Base-by-base conservation (phyloP, 345 rosid species). In the Aquilaria sinensis region DNA sequence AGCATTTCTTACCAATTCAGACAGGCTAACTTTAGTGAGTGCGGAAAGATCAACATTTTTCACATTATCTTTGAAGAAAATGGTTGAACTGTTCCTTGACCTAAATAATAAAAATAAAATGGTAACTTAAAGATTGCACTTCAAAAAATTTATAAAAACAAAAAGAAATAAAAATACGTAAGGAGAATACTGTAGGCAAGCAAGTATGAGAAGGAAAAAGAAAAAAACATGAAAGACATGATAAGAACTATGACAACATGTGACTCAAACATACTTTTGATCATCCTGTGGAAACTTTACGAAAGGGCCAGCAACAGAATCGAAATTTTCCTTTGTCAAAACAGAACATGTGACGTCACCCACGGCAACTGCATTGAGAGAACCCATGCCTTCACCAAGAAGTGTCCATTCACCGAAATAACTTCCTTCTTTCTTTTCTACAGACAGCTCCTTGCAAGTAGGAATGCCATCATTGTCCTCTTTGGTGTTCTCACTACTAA, bases 341-440 rank as follows among this genome's bases (percentile, higher is more conserved):
- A 94, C 51, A 61, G 89, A 77, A 78, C 99, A 94, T 10, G 78
- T 70, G 70, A 90, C 92, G 64, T 90, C 83, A 37, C 90, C 96
- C 64, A 86, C 75, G 43, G 99, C 97, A 54, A 94, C 86, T 54
- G 87, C 99, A 66, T 76, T 86, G 61, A 90, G 48, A 29, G 92
- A 74, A 63, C 85, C 84, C 57, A 76, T 65, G 43, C 61, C 52
- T 76, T 94, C 95, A 7, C 95, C 97, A 46, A 94, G 88, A 68
- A 94, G 90, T 52, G 81, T 76, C 99, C 99, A 94, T 75, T 94
- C 99, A 67, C 99, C 95, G 71, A 94, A 94, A 81, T 88, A 88
- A 72, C 87, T 81, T 64, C 95, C 99, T 72, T 90, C 96, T 60
- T 71, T 67, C 83, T 94, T 94, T 72, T 88, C 93, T 73, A 88